Evolutionary conservation across 78 protist species (phyloP), one percentile per base, ranked within the genome.

Genomic region (Bigelowiella natans): DNA sequence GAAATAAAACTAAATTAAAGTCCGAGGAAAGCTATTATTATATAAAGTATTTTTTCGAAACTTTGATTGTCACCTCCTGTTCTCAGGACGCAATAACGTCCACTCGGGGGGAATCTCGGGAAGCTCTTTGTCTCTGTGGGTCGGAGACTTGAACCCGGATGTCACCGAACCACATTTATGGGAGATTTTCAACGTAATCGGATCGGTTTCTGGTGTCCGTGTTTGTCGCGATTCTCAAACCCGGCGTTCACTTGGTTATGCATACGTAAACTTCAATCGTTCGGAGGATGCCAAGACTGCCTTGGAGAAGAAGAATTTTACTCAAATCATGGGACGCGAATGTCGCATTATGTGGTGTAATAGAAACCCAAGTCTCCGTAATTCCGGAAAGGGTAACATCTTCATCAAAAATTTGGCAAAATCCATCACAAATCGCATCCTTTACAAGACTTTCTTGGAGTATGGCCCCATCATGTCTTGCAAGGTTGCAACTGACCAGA

Each of bases 271-370:
- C 97, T 98, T 96, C 90, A 95, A 94, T 93, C 38, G 30, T 83
- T 82, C 92, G 7, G 95, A 1, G 18, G 97, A 95, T 84, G 96
- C 99, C 36, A 98, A 97, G 91, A 91, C 97, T 36, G 99, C 99
- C 2, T 82, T 98, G 73, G 99, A 97, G 85, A 95, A 96, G n/a
- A 37, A 96, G 90, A 98, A 98, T 95, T 96, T 94, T 96, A 82
- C 96, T 1, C 51, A 40, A 82, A 94, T 98, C 91, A 40, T 92
- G 88, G 97, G 94, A 91, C 85, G 88, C 40, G 96, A 96, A n/a
- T 93, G 96, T 94, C 98, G 99, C 88, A 95, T 98, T 93, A 98
- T 98, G 99, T 98, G 98, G 98, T 93, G 94, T 64, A 96, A 95
- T 73, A 95, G 99, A 51, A 99, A 98, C 89, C 99, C 99, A 90